phyloP scores from a whole-genome alignment of 2,329 filamentous ascomycete genomes.

The Thielaviopsis ethacetica region DNA sequence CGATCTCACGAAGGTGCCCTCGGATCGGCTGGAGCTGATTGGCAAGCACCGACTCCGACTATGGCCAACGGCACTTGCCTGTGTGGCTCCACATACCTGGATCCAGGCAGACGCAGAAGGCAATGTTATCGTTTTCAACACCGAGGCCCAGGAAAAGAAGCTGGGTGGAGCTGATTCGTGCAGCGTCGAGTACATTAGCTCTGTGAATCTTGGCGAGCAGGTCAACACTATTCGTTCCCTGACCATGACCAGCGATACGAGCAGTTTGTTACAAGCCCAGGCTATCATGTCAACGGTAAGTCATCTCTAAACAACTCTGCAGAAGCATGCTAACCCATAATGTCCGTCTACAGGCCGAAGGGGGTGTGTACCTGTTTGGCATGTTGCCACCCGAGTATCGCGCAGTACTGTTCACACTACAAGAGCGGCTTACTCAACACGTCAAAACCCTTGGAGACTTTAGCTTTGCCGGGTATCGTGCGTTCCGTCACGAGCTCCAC shows the following conservation, averaged over 20 bases:
- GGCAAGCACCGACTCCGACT: conserved; percentile 68
- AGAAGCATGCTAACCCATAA: conserved; percentile 13
- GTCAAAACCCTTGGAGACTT: conserved; percentile 57
- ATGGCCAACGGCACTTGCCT: conserved; percentile 56
- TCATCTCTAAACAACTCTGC: conserved; percentile 6
- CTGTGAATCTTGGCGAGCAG: conserved; percentile 80
- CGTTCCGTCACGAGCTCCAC: conserved; percentile 59
- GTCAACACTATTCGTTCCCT: conserved; percentile 76
- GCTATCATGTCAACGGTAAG: conserved; percentile 82
- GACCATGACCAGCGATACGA: conserved; percentile 45
- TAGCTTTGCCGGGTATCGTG: conserved; percentile 64
- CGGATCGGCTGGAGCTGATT: conserved; percentile 67
- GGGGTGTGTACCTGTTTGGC: conserved; percentile 78
- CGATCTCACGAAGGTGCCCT: conserved; percentile 31
- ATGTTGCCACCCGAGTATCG: conserved; percentile 56
- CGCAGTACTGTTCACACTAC: conserved; percentile 69
- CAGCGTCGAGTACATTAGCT: conserved; percentile 36
- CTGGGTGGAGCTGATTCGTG: conserved; percentile 36
- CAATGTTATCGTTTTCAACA: conserved; percentile 69
- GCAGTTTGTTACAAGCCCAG: conserved; percentile 55
- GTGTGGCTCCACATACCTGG: conserved; percentile 33
- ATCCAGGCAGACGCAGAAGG: conserved; percentile 76
- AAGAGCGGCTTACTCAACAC: conserved; percentile 49
- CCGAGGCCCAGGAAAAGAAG: conserved; percentile 52
- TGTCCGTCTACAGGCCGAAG: conserved; percentile 49